Evolutionary conservation across 1,284 basidiomycete genomes (phyloP), one percentile per base, ranked within the genome.

Genomic region (Cerioporus squamosus): DNA sequence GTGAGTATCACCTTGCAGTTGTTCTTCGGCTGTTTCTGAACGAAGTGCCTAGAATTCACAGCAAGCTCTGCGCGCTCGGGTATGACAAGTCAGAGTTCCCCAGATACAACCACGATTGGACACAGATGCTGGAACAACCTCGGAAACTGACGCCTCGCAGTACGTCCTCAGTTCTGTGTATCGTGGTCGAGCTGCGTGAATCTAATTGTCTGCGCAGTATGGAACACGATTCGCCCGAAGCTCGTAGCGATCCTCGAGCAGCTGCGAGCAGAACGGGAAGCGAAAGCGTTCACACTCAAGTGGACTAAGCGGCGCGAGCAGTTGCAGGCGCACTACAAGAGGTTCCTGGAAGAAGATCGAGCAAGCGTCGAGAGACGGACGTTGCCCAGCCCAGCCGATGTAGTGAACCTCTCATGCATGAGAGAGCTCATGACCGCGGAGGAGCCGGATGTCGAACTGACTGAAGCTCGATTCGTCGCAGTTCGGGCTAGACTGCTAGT

Each of bases 221-320:
- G 59, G 59, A 56, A 50, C n/a, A 48, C 20, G 0, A 56, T 60
- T 31, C 42, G 46, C 7, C 59, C 59, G 15, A 56, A 49, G 43
- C 40, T 60, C 4, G 14, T 49, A 3, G 43, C 17, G 10, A 50
- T 56, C 12, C 42, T 60, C 5, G 59, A 55, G 3, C 10, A n/a
- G 7, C 15, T 53, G 29, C 45, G 54, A 14, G n/a, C 24, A 33
- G 12, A 20, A 6, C 44, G 51, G 2, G 50, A n/a, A 17, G 50
- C 26, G 1, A 9, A n/a, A 2, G 46, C 18, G 2, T 46, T 49
- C 50, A 39, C 20, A 15, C 12, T 15, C n/a, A 60, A 53, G 26
- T 60, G 53, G 53, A 9, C 4, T 1, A 51, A 40, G 18, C 53
- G 54, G 12, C 45, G 50, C 18, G 18, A 7, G 3, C 50, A 55